These are phyloP conservation scores for Kwoniella shandongensis DNA, from an alignment of 768 basidiomycete species.

Conservation along the genomic window DNA sequence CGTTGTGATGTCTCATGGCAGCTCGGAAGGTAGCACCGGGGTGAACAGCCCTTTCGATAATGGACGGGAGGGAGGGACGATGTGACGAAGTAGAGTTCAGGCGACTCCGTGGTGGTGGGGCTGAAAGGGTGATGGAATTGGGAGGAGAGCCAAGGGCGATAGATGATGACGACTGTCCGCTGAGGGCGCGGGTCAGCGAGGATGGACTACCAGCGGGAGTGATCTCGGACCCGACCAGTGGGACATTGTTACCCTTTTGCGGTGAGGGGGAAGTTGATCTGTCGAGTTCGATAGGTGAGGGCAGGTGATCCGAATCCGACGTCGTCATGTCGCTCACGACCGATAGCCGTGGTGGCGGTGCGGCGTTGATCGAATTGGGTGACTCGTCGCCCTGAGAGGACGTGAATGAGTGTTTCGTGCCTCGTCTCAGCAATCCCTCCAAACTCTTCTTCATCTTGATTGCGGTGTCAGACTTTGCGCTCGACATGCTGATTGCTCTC, in stretches of 20 bases:
- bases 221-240: not conserved
- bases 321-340: constrained; percentile 11
- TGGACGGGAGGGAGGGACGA: constrained; percentile 55
- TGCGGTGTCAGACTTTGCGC: constrained; percentile 27
- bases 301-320: constrained; percentile 9
- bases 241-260: constrained; percentile 7
- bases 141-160: constrained; percentile 13
- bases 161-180: constrained; percentile 12
- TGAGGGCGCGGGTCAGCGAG: constrained; percentile 1
- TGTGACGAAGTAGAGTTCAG: constrained; percentile 32
- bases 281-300: constrained; percentile 14
- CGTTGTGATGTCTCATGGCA: constrained; percentile 34
- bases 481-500: constrained; percentile 35
- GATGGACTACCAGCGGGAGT: not conserved
- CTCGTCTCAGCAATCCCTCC: constrained; percentile 29
- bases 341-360: constrained; percentile 10
- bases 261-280: constrained; percentile 7
- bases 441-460: constrained; percentile 32
- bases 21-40: constrained; percentile 48
- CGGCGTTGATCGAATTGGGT: not conserved
- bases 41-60: constrained; percentile 56
- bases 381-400: constrained; percentile 7
- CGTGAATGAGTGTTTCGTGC: constrained; percentile 10
- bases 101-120: constrained; percentile 11
- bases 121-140: not conserved